phyloP scores from a whole-genome alignment of 805 yeast genomes.

The Komagataella populi region DNA sequence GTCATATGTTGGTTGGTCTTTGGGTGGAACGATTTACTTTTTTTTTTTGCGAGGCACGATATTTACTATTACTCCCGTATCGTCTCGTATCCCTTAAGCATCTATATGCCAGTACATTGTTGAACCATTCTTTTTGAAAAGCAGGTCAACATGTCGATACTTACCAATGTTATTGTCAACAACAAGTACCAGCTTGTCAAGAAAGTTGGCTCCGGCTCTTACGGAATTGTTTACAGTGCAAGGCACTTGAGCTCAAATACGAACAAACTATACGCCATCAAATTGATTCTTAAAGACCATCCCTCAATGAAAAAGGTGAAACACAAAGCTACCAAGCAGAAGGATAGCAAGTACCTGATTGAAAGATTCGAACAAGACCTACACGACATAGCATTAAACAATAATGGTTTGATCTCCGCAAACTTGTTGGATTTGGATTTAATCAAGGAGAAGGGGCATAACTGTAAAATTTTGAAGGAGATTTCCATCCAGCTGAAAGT shows the following conservation, averaged over 20 bases:
- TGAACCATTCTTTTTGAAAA: conserved; percentile 7
- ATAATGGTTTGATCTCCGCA: conserved; percentile 13
- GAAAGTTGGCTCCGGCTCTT: conserved; percentile 75
- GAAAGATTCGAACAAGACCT: conserved; percentile 15
- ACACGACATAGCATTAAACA: conserved; percentile 10
- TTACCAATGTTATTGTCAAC: conserved; percentile 13
- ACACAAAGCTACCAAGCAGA: background rate
- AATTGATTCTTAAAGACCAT: conserved; percentile 43
- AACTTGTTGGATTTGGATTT: conserved; percentile 21
- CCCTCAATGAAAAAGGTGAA: conserved; percentile 11
- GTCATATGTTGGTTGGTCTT: background rate
- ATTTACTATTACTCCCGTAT: background rate
- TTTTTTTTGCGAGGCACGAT: background rate
- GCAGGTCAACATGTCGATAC: background rate
- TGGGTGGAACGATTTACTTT: background rate
- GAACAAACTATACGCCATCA: conserved; percentile 49
- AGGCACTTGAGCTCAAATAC: conserved; percentile 29
- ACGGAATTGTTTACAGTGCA: conserved; percentile 67
- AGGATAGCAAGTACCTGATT: conserved; percentile 16
- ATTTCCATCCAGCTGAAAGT: conserved; percentile 62
- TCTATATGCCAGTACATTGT: background rate
- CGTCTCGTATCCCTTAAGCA: background rate
- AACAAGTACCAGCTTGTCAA: conserved; percentile 27
- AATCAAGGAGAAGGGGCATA: conserved; percentile 18
- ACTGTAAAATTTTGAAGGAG: conserved; percentile 40